Conservation (phyloP, 1,139 yeast genomes). For the Wickerhamiella pararugosa region DNA sequence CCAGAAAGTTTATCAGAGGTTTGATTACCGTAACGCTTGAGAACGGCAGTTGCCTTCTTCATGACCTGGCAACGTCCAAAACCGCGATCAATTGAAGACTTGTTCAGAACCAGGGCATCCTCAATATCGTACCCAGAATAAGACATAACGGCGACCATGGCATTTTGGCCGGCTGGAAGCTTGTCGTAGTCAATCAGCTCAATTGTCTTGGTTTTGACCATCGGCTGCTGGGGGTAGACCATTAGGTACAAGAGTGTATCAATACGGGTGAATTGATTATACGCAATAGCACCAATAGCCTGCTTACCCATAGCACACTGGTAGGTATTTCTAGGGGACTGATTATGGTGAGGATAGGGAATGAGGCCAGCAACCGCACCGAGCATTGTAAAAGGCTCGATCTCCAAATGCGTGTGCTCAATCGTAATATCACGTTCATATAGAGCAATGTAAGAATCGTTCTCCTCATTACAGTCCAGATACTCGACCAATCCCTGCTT, state of each 20-base stretch:
- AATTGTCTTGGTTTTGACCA: conserved; percentile 95
- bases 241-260: conserved; percentile 84
- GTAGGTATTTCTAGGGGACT: conserved; percentile 95
- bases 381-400: conserved; percentile 87
- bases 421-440: conserved; percentile 51
- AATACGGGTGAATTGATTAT: conserved; percentile 88
- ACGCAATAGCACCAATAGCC: conserved; percentile 97
- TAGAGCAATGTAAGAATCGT: conserved; percentile 83
- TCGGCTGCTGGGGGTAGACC: conserved; percentile 98
- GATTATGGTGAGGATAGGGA: conserved; percentile 99
- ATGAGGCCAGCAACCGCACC: conserved; percentile 98
- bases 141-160: conserved; percentile 98
- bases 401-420: conserved; percentile 76
- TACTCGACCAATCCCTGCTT: conserved; percentile 82
- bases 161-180: conserved; percentile 97
- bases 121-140: conserved; percentile 98
- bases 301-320: conserved; percentile 99
- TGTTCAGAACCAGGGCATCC: conserved; percentile 91
- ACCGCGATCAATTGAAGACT: conserved; percentile 88
- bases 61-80: conserved; percentile 98
- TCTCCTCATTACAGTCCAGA: conserved; percentile 94
- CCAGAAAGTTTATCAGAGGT: conserved; percentile 85
- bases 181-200: conserved; percentile 92
- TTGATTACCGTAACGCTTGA: conserved; percentile 87
- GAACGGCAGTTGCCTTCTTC: conserved; percentile 74